A percentile compares a stretch with the other conserved stretches of the same genome.
Conservation (phyloP, 2,329 filamentous ascomycete species). For the Cladosporium phlei region DNA sequence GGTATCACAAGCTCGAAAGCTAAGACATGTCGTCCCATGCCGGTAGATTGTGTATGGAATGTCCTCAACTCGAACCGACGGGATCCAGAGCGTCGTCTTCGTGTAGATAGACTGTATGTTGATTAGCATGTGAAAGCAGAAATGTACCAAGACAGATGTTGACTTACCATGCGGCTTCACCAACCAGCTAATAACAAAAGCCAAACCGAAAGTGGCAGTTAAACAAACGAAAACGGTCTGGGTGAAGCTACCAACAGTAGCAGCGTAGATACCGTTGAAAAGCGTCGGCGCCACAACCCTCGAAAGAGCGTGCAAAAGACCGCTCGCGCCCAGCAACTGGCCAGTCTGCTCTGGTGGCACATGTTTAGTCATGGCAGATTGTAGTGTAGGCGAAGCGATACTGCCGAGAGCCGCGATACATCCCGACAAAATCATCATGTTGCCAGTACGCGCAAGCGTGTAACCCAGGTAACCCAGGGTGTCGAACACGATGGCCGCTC, state of each 20-base stretch:
- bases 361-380: slow-evolving; percentile 84
- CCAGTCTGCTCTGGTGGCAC: slow-evolving; percentile 77
- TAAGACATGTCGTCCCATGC: too few relatives aligned
- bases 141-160: too few relatives aligned
- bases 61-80: not conserved
- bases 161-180: slow-evolving; percentile 71
- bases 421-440: slow-evolving; percentile 66
- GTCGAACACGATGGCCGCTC: slow-evolving; percentile 70
- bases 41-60: too few relatives aligned
- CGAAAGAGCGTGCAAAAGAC: slow-evolving; percentile 76
- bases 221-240: slow-evolving; percentile 81
- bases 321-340: slow-evolving; percentile 81
- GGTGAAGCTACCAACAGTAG: slow-evolving; percentile 71
- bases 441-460: slow-evolving; percentile 56
- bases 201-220: slow-evolving; percentile 59
- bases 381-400: slow-evolving; percentile 77
- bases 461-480: slow-evolving; percentile 72
- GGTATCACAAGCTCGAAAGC: too few relatives aligned
- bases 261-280: slow-evolving; percentile 81
- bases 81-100: slow-evolving; percentile 6
- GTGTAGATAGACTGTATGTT: slow-evolving; percentile 16
- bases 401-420: slow-evolving; percentile 73
- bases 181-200: slow-evolving; percentile 63
- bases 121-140: not conserved
- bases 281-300: slow-evolving; percentile 73